Percentiles rank a stretch among this genome's conserved stretches.
These are phyloP conservation scores for Aquilaria agallochum DNA, from an alignment of 441 rosid genomes.

Conservation along the genomic window DNA sequence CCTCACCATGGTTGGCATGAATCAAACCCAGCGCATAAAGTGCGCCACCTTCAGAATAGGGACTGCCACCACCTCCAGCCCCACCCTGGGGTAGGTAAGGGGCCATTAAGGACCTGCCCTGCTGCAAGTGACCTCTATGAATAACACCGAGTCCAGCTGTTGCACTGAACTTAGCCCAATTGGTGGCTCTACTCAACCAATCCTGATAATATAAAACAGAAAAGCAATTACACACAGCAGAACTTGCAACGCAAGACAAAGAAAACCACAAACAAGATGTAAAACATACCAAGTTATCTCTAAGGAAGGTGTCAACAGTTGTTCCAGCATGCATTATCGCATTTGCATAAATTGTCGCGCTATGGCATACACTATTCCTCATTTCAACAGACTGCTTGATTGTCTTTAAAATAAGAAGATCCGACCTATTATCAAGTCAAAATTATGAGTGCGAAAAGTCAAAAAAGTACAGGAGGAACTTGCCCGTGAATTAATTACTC, in stretches of 20 bases:
- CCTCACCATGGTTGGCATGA: constrained; percentile 98
- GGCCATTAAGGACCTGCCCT: constrained; percentile 94
- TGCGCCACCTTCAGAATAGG: constrained; percentile 96
- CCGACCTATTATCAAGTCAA: constrained; percentile 49
- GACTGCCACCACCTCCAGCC: constrained; percentile 89
- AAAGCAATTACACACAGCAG: constrained; percentile 5
- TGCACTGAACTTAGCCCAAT: constrained; percentile 99
- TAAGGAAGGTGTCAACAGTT: constrained; percentile 90
- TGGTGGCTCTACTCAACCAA: constrained; percentile 98
- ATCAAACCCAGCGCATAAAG: constrained; percentile 92
- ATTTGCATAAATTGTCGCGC: constrained; percentile 96
- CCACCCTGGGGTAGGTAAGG: constrained; percentile 96
- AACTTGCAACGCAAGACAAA: neutral
- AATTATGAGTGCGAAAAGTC: constrained; percentile 4
- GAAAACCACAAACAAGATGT: constrained; percentile 4
- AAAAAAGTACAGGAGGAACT: neutral
- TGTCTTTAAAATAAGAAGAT: constrained; percentile 86
- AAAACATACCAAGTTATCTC: constrained; percentile 79
- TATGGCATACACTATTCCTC: constrained; percentile 97
- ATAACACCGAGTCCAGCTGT: constrained; percentile 96
- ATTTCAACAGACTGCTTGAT: constrained; percentile 97
- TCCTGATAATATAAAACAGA: constrained; percentile 48
- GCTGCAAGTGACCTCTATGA: constrained; percentile 87
- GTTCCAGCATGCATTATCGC: constrained; percentile 99
- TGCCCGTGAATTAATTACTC: neutral